Percentiles rank a stretch among this genome's conserved stretches.
phyloP scores from a whole-genome alignment of 257 asterid species.

The Solanum dulcamara region DNA sequence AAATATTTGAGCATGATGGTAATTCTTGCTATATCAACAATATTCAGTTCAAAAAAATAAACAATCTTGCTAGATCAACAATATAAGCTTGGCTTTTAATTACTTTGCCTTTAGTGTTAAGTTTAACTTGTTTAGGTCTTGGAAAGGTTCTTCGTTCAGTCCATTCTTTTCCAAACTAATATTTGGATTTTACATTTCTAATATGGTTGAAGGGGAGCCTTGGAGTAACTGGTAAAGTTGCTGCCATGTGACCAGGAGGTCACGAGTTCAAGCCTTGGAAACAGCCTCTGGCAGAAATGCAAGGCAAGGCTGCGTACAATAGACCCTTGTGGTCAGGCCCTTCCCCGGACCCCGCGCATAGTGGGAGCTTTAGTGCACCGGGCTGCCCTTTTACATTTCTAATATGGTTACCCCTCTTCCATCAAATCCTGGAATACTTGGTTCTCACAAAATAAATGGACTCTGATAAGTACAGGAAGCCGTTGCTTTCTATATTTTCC shows the following conservation, averaged over 20 bases:
- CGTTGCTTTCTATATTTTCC: neutral
- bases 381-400: neutral
- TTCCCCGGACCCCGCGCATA: no score
- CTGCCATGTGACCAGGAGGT: no score
- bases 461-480: neutral
- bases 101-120: neutral
- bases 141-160: neutral
- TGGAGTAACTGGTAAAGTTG: no score
- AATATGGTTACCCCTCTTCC: neutral
- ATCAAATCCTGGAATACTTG: neutral
- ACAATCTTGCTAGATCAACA: neutral
- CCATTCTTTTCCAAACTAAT: neutral
- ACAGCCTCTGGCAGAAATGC: no score
- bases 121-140: neutral
- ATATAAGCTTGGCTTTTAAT: neutral
- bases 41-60: no score
- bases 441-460: neutral
- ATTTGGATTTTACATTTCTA: neutral
- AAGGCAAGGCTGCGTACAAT: no score
- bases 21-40: neutral
- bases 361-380: no score
- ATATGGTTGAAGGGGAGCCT: no score
- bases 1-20: neutral
- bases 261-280: no score
- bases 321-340: no score